These are phyloP conservation scores for Lentithecium fluviatile DNA, from an alignment of 495 filamentous ascomycete species.

Conservation along the genomic window DNA sequence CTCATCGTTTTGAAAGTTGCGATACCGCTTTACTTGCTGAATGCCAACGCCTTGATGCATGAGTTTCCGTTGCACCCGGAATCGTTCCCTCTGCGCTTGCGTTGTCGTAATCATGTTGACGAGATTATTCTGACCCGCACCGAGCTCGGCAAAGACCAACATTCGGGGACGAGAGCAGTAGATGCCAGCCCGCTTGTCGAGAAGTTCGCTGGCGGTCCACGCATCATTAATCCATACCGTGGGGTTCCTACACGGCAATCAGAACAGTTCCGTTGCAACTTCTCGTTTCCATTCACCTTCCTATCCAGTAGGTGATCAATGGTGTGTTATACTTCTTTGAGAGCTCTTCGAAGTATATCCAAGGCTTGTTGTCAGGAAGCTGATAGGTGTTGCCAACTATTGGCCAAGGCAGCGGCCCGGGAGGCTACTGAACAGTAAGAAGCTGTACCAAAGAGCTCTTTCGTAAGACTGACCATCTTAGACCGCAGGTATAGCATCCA, in stretches of 20 bases:
- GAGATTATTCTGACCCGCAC: slow-evolving; percentile 56
- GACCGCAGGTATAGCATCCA: slow-evolving; percentile 36
- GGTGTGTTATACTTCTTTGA: slow-evolving; percentile 55
- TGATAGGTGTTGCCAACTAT: slow-evolving; percentile 57
- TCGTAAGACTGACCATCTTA: slow-evolving; percentile 28
- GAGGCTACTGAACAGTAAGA: slow-evolving; percentile 47
- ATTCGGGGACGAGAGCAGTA: slow-evolving; percentile 51
- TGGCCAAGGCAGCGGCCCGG: slow-evolving; percentile 52
- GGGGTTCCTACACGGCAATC: slow-evolving; percentile 50
- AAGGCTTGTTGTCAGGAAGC: slow-evolving; percentile 60
- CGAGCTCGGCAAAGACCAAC: slow-evolving; percentile 60
- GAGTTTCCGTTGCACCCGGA: slow-evolving; percentile 61
- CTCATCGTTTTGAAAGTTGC: slow-evolving; percentile 60
- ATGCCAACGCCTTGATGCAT: slow-evolving; percentile 52
- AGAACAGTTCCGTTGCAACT: slow-evolving; percentile 54
- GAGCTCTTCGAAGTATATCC: slow-evolving; percentile 63
- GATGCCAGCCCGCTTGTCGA: slow-evolving; percentile 58
- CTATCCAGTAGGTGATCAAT: slow-evolving; percentile 62
- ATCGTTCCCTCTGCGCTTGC: slow-evolving; percentile 50
- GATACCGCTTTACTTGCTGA: slow-evolving; percentile 60
- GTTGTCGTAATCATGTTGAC: slow-evolving; percentile 41
- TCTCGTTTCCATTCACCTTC: slow-evolving; percentile 56
- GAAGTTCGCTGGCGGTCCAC: slow-evolving; percentile 53
- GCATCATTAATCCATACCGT: slow-evolving; percentile 65
- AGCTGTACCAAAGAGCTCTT: neutral